These are phyloP conservation scores for Ensete ventricosum DNA, from an alignment of 176 grass and related monocot genomes.

Conservation along the genomic window DNA sequence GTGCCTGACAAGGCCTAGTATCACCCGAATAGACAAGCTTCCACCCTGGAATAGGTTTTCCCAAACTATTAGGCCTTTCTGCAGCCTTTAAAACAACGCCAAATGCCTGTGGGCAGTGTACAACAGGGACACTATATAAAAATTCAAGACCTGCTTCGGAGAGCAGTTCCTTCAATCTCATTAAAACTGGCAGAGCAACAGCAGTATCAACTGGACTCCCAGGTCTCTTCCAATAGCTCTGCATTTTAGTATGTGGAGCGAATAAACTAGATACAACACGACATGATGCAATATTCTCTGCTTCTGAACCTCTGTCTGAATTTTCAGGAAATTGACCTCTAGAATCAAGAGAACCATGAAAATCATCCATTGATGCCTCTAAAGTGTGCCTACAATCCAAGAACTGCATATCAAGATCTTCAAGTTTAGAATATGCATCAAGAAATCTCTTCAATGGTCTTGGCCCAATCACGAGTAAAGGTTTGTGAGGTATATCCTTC, in stretches of 20 bases:
- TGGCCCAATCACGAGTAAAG: slow-evolving; percentile 87
- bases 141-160: slow-evolving; percentile 46
- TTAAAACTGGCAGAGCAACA: slow-evolving; percentile 24
- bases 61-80: slow-evolving; percentile 31
- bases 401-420: slow-evolving; percentile 96
- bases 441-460: slow-evolving; percentile 87
- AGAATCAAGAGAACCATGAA: slow-evolving; percentile 25
- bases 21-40: slow-evolving; percentile 95
- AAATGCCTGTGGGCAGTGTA: slow-evolving; percentile 82
- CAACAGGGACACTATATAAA: slow-evolving; percentile 83
- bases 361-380: slow-evolving; percentile 34
- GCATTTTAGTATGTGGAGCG: slow-evolving; percentile 71
- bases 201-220: slow-evolving; percentile 40
- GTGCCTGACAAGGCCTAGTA: slow-evolving; percentile 67
- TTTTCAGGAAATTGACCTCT: background rate
- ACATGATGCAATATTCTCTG: slow-evolving; percentile 15
- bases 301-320: background rate
- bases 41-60: slow-evolving; percentile 66
- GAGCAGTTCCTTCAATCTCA: slow-evolving; percentile 57
- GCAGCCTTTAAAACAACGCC: slow-evolving; percentile 64
- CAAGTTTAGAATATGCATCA: slow-evolving; percentile 76
- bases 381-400: slow-evolving; percentile 88
- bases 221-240: slow-evolving; percentile 67
- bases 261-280: slow-evolving; percentile 45
- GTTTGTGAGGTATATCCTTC: slow-evolving; percentile 40